Percentiles rank a stretch among this genome's conserved stretches.
These are phyloP conservation scores for Pontederia paniculata DNA, from an alignment of 176 grass and related monocot species.

Conservation along the genomic window DNA sequence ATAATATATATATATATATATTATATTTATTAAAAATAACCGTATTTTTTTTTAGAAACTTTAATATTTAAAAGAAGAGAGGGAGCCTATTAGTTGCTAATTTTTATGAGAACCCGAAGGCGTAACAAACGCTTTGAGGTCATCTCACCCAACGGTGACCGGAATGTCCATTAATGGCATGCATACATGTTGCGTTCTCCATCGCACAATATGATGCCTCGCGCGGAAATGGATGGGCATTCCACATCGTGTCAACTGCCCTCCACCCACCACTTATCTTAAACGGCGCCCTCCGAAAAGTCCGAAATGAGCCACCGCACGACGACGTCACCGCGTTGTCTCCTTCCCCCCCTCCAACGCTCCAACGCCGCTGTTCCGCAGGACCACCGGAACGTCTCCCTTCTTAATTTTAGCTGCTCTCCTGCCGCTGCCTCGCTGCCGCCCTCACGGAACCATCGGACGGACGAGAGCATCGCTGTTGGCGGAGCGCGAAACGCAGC, in stretches of 20 bases:
- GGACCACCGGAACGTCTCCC: not conserved
- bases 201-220: not conserved
- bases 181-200: not conserved
- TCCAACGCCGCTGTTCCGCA: not conserved
- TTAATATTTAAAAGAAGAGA: no score
- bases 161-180: not conserved
- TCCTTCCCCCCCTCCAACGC: not conserved
- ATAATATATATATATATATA: no score
- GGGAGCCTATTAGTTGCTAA: no score
- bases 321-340: no score
- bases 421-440: not conserved
- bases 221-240: not conserved
- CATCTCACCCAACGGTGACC: not conserved
- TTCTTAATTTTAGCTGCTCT: conserved; percentile 1
- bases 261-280: no score
- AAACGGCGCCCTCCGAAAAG: not conserved
- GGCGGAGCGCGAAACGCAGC: not conserved
- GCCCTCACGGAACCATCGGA: not conserved
- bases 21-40: no score
- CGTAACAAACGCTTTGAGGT: no score
- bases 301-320: not conserved
- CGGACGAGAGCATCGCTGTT: not conserved
- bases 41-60: no score
- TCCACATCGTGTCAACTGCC: no score
- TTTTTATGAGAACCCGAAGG: no score